Percentiles rank a stretch among this genome's conserved stretches.
phyloP scores from a whole-genome alignment of 176 grass and related monocot genomes.

The Juncus effusus region DNA sequence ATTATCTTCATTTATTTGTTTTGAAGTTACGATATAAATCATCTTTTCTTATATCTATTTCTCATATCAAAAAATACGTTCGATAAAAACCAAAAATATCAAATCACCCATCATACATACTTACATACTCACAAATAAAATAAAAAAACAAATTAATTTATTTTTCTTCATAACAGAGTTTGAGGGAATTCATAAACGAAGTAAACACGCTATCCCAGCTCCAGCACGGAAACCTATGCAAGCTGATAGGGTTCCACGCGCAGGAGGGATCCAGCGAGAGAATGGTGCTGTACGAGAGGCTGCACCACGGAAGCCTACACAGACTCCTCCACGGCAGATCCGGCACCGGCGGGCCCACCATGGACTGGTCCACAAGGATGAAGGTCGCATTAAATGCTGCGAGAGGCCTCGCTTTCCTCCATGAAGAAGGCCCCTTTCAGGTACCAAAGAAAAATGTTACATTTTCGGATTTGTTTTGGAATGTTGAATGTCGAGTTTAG shows the following conservation, averaged over 20 bases:
- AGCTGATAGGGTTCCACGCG: slow-evolving; percentile 66
- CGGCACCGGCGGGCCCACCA: slow-evolving; percentile 62
- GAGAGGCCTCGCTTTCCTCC: slow-evolving; percentile 83
- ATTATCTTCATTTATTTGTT: too few species aligned
- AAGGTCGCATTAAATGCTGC: slow-evolving; percentile 85
- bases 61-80: too few species aligned
- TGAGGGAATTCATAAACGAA: slow-evolving; percentile 83
- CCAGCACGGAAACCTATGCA: slow-evolving; percentile 87
- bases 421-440: slow-evolving; percentile 99
- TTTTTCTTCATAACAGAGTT: slow-evolving; percentile 44
- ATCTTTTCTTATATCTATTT: too few species aligned
- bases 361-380: slow-evolving; percentile 87
- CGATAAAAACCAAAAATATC: too few species aligned
- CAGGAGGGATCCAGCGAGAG: slow-evolving; percentile 69
- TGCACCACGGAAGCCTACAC: slow-evolving; percentile 82
- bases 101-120: too few species aligned
- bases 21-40: too few species aligned
- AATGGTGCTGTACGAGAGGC: slow-evolving; percentile 87
- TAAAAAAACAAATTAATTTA: neutral
- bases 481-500: neutral
- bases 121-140: too few species aligned
- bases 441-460: slow-evolving; percentile 25
- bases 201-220: slow-evolving; percentile 60
- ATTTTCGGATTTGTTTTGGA: neutral
- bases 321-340: slow-evolving; percentile 65